phyloP scores from a whole-genome alignment of 192 early-diverging fungal species.

The Coemansia sp. region DNA sequence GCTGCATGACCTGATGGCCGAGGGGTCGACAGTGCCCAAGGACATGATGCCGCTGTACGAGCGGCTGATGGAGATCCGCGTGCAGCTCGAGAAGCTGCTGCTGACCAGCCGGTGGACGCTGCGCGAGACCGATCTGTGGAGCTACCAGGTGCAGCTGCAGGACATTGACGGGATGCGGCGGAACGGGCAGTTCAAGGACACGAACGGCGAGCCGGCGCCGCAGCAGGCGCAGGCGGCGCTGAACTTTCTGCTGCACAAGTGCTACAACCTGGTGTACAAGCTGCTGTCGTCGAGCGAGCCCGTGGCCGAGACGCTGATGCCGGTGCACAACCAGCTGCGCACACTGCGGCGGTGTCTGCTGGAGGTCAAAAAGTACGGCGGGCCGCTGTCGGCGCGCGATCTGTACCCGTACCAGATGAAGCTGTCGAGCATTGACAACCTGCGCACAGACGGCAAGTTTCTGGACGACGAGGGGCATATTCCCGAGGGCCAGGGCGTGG shows the following conservation, averaged over 20 bases:
- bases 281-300: conserved; percentile 75
- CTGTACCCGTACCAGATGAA: conserved; percentile 89
- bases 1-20: conserved; percentile 73
- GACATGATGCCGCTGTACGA: conserved; percentile 59
- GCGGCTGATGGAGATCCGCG: conserved; percentile 66
- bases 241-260: conserved; percentile 72
- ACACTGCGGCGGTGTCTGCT: conserved; percentile 74
- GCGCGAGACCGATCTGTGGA: conserved; percentile 75
- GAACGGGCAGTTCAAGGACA: conserved; percentile 80
- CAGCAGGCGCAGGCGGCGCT: conserved; percentile 69
- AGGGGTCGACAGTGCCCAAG: conserved; percentile 60
- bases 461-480: conserved; percentile 74
- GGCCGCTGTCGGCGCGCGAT: conserved; percentile 66
- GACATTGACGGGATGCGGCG: conserved; percentile 79
- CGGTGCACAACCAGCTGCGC: conserved; percentile 78
- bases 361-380: conserved; percentile 79
- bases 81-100: conserved; percentile 69
- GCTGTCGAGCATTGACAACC: conserved; percentile 72
- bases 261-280: conserved; percentile 82
- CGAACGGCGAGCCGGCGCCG: conserved; percentile 57
- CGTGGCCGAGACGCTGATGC: conserved; percentile 76
- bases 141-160: conserved; percentile 71
- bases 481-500: conserved; percentile 82
- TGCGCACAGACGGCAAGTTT: conserved; percentile 83
- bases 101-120: conserved; percentile 74